Conservation (phyloP, 371 early-diverging fungal species). For the Batkoa obscura region DNA sequence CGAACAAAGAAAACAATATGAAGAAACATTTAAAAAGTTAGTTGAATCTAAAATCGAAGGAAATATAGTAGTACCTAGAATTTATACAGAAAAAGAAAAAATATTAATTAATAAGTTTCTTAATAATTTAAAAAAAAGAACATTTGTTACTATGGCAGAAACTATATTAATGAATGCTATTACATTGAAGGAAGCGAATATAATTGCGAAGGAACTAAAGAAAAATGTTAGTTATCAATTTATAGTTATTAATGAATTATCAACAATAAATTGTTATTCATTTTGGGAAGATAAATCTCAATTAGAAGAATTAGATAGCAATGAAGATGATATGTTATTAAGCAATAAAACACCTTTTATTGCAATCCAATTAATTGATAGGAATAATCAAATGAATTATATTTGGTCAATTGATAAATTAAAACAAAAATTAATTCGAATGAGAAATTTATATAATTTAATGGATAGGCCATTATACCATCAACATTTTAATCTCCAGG, state of each 20-base stretch:
- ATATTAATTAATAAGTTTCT: slow-evolving; percentile 26
- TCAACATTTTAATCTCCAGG: slow-evolving; percentile 53
- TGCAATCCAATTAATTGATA: slow-evolving; percentile 50
- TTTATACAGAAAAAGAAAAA: slow-evolving; percentile 22
- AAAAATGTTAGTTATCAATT: slow-evolving; percentile 67
- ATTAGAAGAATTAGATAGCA: slow-evolving; percentile 29
- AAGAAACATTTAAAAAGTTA: slow-evolving; percentile 17
- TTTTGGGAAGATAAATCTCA: slow-evolving; percentile 35
- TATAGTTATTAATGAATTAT: slow-evolving; percentile 38
- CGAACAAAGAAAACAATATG: slow-evolving; percentile 22
- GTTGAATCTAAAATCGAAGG: slow-evolving; percentile 15
- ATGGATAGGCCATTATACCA: slow-evolving; percentile 47
- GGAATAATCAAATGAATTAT: slow-evolving; percentile 43
- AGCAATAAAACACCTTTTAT: slow-evolving; percentile 32
- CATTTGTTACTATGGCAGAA: slow-evolving; percentile 53
- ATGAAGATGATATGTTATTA: slow-evolving; percentile 28
- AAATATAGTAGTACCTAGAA: slow-evolving; percentile 6
- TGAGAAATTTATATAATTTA: slow-evolving; percentile 59
- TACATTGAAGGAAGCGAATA: slow-evolving; percentile 69
- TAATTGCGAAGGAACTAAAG: slow-evolving; percentile 55
- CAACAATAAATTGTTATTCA: slow-evolving; percentile 27
- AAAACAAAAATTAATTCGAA: slow-evolving; percentile 37
- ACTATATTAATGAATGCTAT: slow-evolving; percentile 43
- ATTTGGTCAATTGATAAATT: slow-evolving; percentile 56
- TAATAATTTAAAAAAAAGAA: slow-evolving; percentile 33